These are phyloP conservation scores for Colletotrichum sp. DNA, from an alignment of 2,329 filamentous ascomycete species.

Conservation along the genomic window DNA sequence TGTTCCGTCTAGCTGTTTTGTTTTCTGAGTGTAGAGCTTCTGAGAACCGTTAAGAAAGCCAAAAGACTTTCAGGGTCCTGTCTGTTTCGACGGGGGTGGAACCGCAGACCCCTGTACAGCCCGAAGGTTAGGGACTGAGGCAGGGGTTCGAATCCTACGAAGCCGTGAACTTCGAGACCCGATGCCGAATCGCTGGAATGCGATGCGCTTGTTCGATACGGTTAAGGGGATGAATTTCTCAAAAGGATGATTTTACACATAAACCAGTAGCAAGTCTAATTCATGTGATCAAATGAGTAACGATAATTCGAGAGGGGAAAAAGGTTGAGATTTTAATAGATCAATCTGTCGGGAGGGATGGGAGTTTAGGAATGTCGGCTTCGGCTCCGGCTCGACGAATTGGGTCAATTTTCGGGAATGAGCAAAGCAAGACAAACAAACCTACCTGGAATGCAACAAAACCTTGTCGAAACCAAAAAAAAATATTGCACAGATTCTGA, in stretches of 20 bases:
- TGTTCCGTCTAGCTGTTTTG: background rate
- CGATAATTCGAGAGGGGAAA: background rate
- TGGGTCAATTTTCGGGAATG: background rate
- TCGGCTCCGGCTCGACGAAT: conserved; percentile 7
- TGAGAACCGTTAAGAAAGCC: background rate
- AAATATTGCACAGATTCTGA: background rate
- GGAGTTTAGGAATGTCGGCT: background rate
- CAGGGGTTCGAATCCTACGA: background rate
- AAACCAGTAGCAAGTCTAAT: background rate
- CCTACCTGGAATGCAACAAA: background rate
- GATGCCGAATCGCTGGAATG: background rate
- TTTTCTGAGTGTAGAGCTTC: background rate
- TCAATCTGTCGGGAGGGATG: background rate
- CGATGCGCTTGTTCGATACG: background rate
- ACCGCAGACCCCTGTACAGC: background rate
- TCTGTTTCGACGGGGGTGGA: background rate
- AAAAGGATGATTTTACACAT: rapidly evolving
- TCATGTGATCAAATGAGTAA: background rate
- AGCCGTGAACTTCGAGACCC: background rate
- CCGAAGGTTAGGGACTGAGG: background rate
- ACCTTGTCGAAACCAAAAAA: background rate
- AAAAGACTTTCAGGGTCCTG: background rate
- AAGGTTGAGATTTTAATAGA: background rate
- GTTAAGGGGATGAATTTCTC: background rate
- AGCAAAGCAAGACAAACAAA: background rate